A percentile compares a stretch with the other conserved stretches of the same genome.
Conservation (phyloP, 352 stramenopile species). For the Globisporangium radiosum region DNA sequence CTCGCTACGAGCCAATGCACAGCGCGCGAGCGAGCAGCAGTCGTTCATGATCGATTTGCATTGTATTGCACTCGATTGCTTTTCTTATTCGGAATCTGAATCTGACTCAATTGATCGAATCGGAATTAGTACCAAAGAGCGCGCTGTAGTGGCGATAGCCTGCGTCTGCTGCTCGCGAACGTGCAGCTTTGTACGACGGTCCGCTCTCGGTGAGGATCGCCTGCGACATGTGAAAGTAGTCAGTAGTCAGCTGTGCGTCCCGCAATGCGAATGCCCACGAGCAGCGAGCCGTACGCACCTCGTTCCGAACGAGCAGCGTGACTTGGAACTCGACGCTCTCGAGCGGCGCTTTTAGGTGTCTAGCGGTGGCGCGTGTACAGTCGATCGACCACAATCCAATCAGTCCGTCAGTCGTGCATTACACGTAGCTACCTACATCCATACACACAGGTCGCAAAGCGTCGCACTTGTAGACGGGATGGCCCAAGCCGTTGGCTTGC, state of each 20-base stretch:
- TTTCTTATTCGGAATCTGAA: background rate
- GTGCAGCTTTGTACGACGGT: slow-evolving; percentile 56
- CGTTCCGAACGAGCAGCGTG: slow-evolving; percentile 56
- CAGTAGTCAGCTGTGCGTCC: background rate
- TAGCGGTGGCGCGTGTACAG: slow-evolving; percentile 10
- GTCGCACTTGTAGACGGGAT: slow-evolving; percentile 65
- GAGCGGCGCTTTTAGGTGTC: slow-evolving; percentile 41
- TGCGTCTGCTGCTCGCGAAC: slow-evolving; percentile 40
- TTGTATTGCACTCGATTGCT: background rate
- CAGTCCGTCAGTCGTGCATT: too few species aligned
- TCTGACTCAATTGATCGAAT: background rate
- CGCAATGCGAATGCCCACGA: too few species aligned
- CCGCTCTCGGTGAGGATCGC: slow-evolving; percentile 36
- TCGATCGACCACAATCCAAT: too few species aligned
- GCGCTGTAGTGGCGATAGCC: slow-evolving; percentile 43
- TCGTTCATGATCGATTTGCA: background rate
- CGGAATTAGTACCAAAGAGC: slow-evolving; percentile 11
- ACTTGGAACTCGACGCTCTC: slow-evolving; percentile 40
- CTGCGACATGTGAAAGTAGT: slow-evolving; percentile 8
- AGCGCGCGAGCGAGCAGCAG: background rate
- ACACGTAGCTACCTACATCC: too few species aligned
- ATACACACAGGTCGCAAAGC: background rate
- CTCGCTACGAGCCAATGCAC: background rate
- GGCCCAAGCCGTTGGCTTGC: slow-evolving; percentile 51
- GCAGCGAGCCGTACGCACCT: slow-evolving; percentile 26